phyloP scores from a whole-genome alignment of 108 stramenopile genomes.

The Seminavis robusta region DNA sequence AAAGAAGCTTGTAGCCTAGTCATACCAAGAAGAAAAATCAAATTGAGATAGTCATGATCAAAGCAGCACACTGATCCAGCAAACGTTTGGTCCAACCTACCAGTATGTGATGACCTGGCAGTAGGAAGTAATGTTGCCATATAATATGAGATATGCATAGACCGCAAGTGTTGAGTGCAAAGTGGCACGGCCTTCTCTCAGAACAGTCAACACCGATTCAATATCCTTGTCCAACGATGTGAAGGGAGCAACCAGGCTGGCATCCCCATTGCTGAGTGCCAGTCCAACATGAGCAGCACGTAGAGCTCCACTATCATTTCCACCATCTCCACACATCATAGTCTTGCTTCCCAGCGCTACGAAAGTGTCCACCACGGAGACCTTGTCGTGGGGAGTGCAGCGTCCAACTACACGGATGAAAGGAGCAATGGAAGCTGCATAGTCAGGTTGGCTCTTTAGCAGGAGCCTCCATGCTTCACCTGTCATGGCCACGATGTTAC shows the following conservation, averaged over 20 bases:
- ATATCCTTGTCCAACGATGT: slow-evolving; percentile 63
- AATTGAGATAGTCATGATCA: no score
- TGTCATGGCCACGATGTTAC: slow-evolving; percentile 50
- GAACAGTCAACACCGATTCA: slow-evolving; percentile 53
- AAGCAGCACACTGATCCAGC: no score
- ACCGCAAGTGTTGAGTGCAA: slow-evolving; percentile 49
- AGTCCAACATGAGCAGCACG: slow-evolving; percentile 65
- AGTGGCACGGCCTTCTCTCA: slow-evolving; percentile 62
- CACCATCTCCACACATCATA: slow-evolving; percentile 75
- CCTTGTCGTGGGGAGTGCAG: slow-evolving; percentile 59
- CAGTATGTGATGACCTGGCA: slow-evolving; percentile 49
- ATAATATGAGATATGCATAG: slow-evolving; percentile 72
- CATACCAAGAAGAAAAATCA: no score
- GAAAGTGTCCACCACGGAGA: slow-evolving; percentile 48
- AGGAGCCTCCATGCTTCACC: slow-evolving; percentile 51
- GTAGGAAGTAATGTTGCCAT: slow-evolving; percentile 61
- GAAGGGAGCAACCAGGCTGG: slow-evolving; percentile 65
- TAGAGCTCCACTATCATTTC: slow-evolving; percentile 67
- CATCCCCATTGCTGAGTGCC: slow-evolving; percentile 66
- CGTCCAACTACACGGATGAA: slow-evolving; percentile 54
- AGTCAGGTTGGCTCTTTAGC: slow-evolving; percentile 19
- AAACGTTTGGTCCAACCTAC: slow-evolving; percentile 37
- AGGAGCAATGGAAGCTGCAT: slow-evolving; percentile 21
- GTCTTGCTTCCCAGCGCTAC: slow-evolving; percentile 50
- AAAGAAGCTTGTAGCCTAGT: no score